Evolutionary conservation across 2,329 filamentous ascomycete genomes (phyloP).

Genomic region (Nigrospora oryzae): DNA sequence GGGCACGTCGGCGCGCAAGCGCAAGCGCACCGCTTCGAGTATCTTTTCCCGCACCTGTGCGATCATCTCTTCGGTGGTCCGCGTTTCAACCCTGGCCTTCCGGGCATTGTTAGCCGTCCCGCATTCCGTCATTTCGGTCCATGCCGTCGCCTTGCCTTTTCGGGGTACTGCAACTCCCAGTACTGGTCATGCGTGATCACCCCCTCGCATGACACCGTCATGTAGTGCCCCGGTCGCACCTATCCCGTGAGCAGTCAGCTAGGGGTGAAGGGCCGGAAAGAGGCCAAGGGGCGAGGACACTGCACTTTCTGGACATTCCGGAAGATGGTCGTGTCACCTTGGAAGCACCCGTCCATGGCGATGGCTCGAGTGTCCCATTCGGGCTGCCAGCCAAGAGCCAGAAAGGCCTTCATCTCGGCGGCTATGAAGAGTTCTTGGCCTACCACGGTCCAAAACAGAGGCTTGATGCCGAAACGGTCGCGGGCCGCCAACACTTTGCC

Average conservation of each 20-base stretch:
- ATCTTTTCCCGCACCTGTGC: conserved; percentile 37
- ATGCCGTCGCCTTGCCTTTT: conserved; percentile 31
- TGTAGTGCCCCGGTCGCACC: conserved; percentile 23
- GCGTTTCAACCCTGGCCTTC: conserved; percentile 24
- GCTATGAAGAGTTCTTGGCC: conserved; percentile 34
- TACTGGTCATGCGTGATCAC: conserved; percentile 21
- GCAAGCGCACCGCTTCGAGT: conserved; percentile 41
- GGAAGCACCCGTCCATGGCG: conserved; percentile 28
- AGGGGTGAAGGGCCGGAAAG: background rate
- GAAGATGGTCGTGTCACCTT: too few relatives aligned
- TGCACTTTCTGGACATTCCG: too few relatives aligned
- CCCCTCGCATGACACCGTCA: conserved; percentile 28
- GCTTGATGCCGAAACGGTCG: conserved; percentile 50
- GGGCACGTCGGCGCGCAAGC: conserved; percentile 48
- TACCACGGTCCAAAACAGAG: conserved; percentile 40
- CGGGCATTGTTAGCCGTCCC: conserved; percentile 1
- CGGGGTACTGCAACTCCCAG: conserved; percentile 42
- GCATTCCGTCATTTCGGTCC: too few relatives aligned
- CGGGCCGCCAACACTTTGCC: conserved; percentile 36
- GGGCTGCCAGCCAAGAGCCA: conserved; percentile 39
- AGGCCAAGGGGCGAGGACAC: background rate
- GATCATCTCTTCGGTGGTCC: conserved; percentile 41
- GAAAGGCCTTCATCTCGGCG: conserved; percentile 45
- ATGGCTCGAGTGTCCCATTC: conserved; percentile 43
- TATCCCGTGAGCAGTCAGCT: conserved; percentile 23